Evolutionary conservation across 169 alveolate species (phyloP).

Genomic region (Eimeria praecox): DNA sequence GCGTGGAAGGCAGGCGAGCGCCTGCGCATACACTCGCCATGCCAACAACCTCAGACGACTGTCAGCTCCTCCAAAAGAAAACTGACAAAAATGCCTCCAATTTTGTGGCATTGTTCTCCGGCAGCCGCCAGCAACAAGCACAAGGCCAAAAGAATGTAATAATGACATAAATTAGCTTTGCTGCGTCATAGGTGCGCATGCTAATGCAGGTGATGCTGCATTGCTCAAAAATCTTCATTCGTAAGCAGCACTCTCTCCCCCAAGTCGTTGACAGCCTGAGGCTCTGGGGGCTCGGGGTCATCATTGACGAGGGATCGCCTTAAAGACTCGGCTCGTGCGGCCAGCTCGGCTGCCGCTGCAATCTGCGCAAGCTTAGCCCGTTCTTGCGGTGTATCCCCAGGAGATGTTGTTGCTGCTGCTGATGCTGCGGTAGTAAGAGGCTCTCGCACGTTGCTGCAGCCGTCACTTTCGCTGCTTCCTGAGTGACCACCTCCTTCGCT

Average conservation of each 20-base stretch:
- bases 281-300: conserved; percentile 80
- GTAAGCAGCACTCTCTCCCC: conserved; percentile 73
- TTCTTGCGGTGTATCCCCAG: conserved; percentile 31
- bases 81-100: conserved; percentile 10
- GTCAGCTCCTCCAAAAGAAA: background rate
- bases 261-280: background rate
- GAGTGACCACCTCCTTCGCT: conserved; percentile 15
- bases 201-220: background rate
- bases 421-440: conserved; percentile 12
- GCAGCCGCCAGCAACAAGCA: background rate
- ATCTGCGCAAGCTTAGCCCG: conserved; percentile 37
- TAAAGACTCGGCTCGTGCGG: conserved; percentile 53
- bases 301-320: conserved; percentile 75
- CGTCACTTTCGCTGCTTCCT: conserved; percentile 46
- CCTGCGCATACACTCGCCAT: background rate
- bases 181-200: background rate
- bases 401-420: conserved; percentile 6
- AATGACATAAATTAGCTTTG: background rate
- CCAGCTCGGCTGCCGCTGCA: conserved; percentile 74
- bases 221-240: conserved; percentile 64
- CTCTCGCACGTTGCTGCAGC: conserved; percentile 20
- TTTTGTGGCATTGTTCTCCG: background rate
- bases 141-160: background rate
- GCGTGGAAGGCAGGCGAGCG: background rate
- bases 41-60: background rate